Evolutionary conservation across 495 filamentous ascomycete species (phyloP).

Genomic region (Penicillium daleae): DNA sequence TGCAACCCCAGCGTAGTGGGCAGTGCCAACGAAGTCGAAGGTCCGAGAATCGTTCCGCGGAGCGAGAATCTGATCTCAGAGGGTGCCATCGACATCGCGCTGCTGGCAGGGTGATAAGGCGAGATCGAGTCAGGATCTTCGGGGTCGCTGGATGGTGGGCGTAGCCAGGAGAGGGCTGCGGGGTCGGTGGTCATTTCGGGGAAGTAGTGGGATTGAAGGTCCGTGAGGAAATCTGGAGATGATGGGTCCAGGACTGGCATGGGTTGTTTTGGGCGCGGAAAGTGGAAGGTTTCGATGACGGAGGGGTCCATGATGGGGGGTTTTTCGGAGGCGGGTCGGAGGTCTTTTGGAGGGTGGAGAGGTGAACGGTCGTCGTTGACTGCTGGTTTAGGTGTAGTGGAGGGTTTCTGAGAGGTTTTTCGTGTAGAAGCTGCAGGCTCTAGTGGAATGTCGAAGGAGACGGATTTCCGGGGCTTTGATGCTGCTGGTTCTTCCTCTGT

Average conservation of each 20-base stretch:
- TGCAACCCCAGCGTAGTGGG: slow-evolving; percentile 80
- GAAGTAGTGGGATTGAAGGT: slow-evolving; percentile 91
- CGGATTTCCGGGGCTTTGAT: slow-evolving; percentile 32
- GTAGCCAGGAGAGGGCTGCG: slow-evolving; percentile 86
- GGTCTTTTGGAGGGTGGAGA: slow-evolving; percentile 39
- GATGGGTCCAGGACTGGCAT: slow-evolving; percentile 78
- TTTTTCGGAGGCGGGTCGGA: slow-evolving; percentile 47
- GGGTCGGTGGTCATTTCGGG: slow-evolving; percentile 83
- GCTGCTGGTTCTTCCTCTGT: slow-evolving; percentile 2
- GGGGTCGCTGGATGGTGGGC: slow-evolving; percentile 63
- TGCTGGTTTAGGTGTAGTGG: slow-evolving; percentile 32
- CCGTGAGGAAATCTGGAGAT: slow-evolving; percentile 77
- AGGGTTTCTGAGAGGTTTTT: slow-evolving; percentile 10
- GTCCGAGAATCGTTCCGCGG: slow-evolving; percentile 73
- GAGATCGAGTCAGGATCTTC: slow-evolving; percentile 54
- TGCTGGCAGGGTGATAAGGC: slow-evolving; percentile 77
- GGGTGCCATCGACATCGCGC: slow-evolving; percentile 64
- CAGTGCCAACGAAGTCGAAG: slow-evolving; percentile 69
- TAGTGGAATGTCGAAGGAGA: slow-evolving; percentile 36
- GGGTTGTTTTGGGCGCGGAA: slow-evolving; percentile 38
- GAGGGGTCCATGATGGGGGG: slow-evolving; percentile 46
- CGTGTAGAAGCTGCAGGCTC: slow-evolving; percentile 11
- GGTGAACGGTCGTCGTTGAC: slow-evolving; percentile 44
- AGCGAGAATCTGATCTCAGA: slow-evolving; percentile 89
- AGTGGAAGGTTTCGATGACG: slow-evolving; percentile 64